These are phyloP conservation scores for Aschersonia sp. DNA, from an alignment of 2,329 filamentous ascomycete species.

Conservation along the genomic window DNA sequence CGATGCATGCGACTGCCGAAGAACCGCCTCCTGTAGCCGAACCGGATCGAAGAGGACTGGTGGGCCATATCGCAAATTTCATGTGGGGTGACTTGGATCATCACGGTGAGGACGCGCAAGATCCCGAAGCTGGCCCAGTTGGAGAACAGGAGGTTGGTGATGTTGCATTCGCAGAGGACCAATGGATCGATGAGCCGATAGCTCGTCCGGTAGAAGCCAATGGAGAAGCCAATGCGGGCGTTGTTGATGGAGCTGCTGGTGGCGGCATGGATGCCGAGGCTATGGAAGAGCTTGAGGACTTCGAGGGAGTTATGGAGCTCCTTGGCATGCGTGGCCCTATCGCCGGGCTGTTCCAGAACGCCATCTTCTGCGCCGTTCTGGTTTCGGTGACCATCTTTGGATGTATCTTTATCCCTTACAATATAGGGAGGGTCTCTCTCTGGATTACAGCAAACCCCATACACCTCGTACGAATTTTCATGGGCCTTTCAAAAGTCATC, in stretches of 20 bases:
- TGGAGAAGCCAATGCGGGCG: constrained; percentile 19
- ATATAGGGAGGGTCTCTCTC: constrained; percentile 73
- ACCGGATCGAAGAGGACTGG: constrained; percentile 10
- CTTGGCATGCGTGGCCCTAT: constrained; percentile 93
- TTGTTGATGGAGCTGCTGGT: constrained; percentile 27
- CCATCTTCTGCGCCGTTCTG: constrained; percentile 81
- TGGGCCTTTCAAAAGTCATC: constrained; percentile 60
- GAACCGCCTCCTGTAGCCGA: constrained; percentile 5
- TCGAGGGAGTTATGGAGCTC: constrained; percentile 90
- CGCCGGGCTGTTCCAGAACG: constrained; percentile 82
- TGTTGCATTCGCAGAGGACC: constrained; percentile 16
- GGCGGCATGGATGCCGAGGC: constrained; percentile 61
- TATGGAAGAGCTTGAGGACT: constrained; percentile 77
- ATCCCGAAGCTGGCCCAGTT: constrained; percentile 18
- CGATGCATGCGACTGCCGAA: constrained; percentile 3
- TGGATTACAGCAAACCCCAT: constrained; percentile 68
- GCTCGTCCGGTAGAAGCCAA: constrained; percentile 16
- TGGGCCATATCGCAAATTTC: constrained; percentile 35
- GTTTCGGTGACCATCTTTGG: constrained; percentile 75
- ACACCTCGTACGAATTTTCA: constrained; percentile 57
- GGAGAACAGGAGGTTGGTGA: constrained; percentile 24
- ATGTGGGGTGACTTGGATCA: constrained; percentile 45
- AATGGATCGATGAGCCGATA: neutral
- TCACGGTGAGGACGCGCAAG: constrained; percentile 12
- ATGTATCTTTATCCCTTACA: constrained; percentile 83